A percentile compares a stretch with the other conserved stretches of the same genome.
phyloP scores from a whole-genome alignment of 352 stramenopile species.

The Bremia lactucae region DNA sequence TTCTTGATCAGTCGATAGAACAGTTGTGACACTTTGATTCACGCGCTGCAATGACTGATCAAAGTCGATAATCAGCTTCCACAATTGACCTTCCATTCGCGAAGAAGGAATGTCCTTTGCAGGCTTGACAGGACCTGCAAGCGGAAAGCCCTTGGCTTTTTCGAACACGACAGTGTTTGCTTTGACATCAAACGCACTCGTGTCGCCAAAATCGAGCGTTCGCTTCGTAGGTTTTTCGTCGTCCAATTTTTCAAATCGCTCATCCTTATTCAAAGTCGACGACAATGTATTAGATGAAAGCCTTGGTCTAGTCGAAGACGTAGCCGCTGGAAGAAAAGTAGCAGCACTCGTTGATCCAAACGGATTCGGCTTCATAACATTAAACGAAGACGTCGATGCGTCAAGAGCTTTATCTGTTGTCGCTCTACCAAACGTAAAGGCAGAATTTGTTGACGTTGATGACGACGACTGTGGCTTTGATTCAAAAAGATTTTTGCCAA shows the following conservation, averaged over 20 bases:
- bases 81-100: slow-evolving; percentile 48
- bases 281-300: slow-evolving; percentile 25
- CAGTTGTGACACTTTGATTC: slow-evolving; percentile 26
- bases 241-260: slow-evolving; percentile 2
- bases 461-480: slow-evolving; percentile 7
- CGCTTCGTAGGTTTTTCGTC: slow-evolving; percentile 16
- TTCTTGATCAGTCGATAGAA: slow-evolving; percentile 29
- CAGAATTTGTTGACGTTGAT: neutral
- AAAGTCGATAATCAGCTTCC: slow-evolving; percentile 64
- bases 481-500: slow-evolving; percentile 18
- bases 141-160: slow-evolving; percentile 3
- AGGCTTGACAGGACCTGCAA: neutral
- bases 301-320: slow-evolving; percentile 7
- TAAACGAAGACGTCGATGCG: slow-evolving; percentile 22
- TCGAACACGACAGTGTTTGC: slow-evolving; percentile 2
- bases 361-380: slow-evolving; percentile 12
- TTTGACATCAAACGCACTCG: slow-evolving; percentile 6
- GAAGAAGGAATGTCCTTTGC: slow-evolving; percentile 23
- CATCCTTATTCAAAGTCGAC: slow-evolving; percentile 3
- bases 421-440: slow-evolving; percentile 10
- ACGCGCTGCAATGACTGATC: slow-evolving; percentile 46
- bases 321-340: slow-evolving; percentile 2
- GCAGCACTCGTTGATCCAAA: slow-evolving; percentile 8
- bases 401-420: slow-evolving; percentile 3
- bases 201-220: slow-evolving; percentile 24